These are phyloP conservation scores for Volvox reticuliferus DNA, from an alignment of 139 green algal species.

Conservation along the genomic window DNA sequence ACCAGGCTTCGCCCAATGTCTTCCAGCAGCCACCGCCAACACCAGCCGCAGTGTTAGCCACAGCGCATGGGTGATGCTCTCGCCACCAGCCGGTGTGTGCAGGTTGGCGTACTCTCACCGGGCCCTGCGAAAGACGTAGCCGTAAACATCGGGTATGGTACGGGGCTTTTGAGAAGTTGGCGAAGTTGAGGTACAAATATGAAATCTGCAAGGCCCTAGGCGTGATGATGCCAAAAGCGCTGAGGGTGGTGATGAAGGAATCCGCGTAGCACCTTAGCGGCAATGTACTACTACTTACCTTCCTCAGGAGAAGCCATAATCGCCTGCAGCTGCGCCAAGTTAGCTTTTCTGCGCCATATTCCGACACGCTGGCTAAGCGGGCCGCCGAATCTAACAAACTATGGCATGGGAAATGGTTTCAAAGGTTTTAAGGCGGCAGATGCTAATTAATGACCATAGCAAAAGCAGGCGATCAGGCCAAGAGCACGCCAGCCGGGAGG, in stretches of 20 bases:
- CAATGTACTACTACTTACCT: background rate
- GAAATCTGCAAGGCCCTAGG: background rate
- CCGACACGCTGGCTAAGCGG: background rate
- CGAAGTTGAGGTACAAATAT: background rate
- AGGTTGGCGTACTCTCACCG: background rate
- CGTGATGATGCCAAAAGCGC: background rate
- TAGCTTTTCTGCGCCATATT: background rate
- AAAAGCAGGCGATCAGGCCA: no score
- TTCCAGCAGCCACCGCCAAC: background rate
- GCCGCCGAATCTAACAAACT: background rate
- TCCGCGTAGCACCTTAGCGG: background rate
- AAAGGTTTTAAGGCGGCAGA: no score
- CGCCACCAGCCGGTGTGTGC: background rate
- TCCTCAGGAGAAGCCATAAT: background rate
- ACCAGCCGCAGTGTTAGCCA: background rate
- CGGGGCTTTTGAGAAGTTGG: no score
- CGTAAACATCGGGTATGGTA: background rate
- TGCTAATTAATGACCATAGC: no score
- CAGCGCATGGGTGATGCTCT: background rate
- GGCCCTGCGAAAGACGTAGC: background rate
- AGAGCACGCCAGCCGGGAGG: no score
- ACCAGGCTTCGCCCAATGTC: background rate
- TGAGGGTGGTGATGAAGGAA: background rate
- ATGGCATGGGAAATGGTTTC: background rate
- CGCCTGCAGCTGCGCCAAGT: background rate